Conservation (phyloP, 306 rosid genomes). For the Casuarina cunninghamiana region DNA sequence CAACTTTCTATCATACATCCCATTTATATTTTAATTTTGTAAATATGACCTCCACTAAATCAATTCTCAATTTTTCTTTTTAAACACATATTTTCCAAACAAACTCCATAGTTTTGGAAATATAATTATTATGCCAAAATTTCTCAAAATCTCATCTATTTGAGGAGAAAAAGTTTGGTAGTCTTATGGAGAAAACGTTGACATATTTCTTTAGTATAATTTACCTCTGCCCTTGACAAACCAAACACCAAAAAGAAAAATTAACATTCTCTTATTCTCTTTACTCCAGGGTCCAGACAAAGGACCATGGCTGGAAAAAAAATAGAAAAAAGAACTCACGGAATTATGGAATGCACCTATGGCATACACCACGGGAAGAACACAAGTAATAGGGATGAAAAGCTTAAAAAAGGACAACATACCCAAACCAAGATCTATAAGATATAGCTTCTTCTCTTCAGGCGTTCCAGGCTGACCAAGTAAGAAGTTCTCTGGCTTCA, state of each 20-base stretch:
- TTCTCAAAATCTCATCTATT: neutral
- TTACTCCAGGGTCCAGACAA: neutral
- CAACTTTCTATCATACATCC: too few relatives aligned
- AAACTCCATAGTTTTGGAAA: too few relatives aligned
- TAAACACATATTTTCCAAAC: too few relatives aligned
- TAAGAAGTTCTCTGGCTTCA: constrained; percentile 93
- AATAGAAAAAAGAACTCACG: neutral
- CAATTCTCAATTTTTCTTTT: too few relatives aligned
- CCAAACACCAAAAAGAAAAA: neutral
- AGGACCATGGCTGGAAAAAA: neutral
- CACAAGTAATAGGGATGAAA: neutral
- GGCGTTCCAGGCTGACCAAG: constrained; percentile 89
- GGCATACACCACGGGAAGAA: neutral
- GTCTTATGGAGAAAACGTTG: neutral
- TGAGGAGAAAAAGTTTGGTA: neutral
- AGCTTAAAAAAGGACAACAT: constrained; percentile 28
- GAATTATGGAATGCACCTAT: neutral
- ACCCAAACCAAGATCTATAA: constrained; percentile 94
- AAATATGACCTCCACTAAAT: too few relatives aligned
- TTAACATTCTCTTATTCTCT: neutral
- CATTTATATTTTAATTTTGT: too few relatives aligned
- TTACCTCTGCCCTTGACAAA: neutral
- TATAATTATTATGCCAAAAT: neutral
- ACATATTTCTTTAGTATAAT: neutral
- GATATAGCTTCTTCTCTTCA: constrained; percentile 90